Evolutionary conservation across 1,284 basidiomycete species (phyloP).

Genomic region (Phlebopus sp.): DNA sequence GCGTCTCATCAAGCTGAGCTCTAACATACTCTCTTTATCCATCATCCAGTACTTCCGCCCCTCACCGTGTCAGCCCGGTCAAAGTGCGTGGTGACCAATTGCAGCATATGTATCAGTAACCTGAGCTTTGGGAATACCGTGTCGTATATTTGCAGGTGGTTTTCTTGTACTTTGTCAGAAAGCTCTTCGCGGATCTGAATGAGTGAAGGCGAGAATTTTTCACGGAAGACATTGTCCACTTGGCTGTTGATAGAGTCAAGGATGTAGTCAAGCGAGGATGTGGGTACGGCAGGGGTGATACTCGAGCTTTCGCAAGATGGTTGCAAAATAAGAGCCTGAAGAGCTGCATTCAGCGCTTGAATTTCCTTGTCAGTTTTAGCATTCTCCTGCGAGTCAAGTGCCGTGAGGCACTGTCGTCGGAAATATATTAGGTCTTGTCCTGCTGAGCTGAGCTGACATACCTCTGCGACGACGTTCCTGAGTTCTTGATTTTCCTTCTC

Average conservation of each 20-base stretch:
- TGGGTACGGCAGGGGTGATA: conserved; percentile 18
- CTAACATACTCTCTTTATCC: no score
- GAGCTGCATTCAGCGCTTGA: conserved; percentile 39
- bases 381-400: conserved; percentile 15
- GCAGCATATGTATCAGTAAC: conserved; percentile 27
- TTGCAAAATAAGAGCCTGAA: conserved; percentile 37
- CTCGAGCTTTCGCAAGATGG: conserved; percentile 26
- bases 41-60: conserved; percentile 8
- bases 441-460: conserved; percentile 16
- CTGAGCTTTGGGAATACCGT: conserved; percentile 40
- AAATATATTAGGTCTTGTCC: background rate
- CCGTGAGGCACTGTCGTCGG: conserved; percentile 14
- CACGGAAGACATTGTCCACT: conserved; percentile 37
- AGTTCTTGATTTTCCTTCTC: conserved; percentile 33
- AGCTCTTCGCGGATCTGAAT: conserved; percentile 36
- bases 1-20: no score
- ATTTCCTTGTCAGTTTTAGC: conserved; percentile 29
- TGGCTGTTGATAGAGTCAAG: conserved; percentile 39
- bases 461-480: conserved; percentile 26
- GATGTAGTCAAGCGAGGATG: conserved; percentile 40
- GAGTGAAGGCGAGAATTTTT: conserved; percentile 39
- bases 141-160: conserved; percentile 36
- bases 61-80: conserved; percentile 24
- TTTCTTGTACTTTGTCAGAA: conserved; percentile 35
- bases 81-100: conserved; percentile 28